Evolutionary conservation across 441 rosid species (phyloP).

Genomic region (Syzygium syzygioides): DNA sequence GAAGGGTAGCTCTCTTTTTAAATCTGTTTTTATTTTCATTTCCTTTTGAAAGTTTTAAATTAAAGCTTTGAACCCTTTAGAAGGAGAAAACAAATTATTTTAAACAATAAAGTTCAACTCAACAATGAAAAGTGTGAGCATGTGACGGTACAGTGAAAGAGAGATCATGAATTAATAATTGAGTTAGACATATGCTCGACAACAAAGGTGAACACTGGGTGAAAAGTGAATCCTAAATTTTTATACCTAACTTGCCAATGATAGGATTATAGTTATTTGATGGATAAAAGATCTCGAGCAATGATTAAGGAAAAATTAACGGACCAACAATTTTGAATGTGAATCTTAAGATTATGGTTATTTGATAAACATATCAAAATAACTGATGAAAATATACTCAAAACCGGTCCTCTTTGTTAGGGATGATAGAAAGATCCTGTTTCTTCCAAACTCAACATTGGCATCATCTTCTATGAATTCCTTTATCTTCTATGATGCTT

Average conservation of each 20-base stretch:
- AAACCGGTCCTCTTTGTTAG: neutral
- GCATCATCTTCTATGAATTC: neutral
- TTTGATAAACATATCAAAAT: neutral
- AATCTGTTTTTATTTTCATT: neutral
- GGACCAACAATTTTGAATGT: neutral
- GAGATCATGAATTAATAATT: neutral
- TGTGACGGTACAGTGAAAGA: neutral
- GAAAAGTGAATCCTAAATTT: neutral
- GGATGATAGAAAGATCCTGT: neutral
- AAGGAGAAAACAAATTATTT: neutral
- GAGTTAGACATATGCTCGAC: neutral
- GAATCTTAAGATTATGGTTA: neutral
- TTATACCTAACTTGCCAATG: neutral
- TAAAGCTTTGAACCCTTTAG: neutral
- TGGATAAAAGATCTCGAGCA: neutral
- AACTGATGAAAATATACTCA: neutral
- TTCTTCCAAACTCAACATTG: neutral
- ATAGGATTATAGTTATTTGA: neutral
- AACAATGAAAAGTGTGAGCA: neutral
- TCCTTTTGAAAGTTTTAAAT: neutral
- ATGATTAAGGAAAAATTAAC: neutral
- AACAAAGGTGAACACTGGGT: neutral
- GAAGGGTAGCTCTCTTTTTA: neutral
- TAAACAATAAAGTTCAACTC: neutral
- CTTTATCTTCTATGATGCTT: neutral